phyloP scores from a whole-genome alignment of 257 asterid genomes.

The Solanum pinnatisectum region DNA sequence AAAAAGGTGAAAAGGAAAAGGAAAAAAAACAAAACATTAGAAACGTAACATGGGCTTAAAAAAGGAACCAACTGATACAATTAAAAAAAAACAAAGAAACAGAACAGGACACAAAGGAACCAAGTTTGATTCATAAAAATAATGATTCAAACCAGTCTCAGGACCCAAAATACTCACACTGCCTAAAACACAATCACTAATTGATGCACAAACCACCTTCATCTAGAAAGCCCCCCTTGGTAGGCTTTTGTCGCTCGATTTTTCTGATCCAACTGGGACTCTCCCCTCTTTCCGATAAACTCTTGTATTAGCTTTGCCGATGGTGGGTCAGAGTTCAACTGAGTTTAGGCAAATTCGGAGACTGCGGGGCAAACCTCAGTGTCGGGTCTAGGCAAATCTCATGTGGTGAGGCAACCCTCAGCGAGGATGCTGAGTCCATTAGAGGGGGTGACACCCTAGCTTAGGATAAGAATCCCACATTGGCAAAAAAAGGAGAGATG shows the following conservation, averaged over 20 bases:
- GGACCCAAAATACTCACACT: not conserved
- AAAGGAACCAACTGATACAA: not conserved
- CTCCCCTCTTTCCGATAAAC: not conserved
- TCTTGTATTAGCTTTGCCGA: no score
- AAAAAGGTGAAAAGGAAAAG: not conserved
- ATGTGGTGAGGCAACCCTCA: not conserved
- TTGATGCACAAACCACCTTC: not conserved
- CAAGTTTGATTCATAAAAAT: not conserved
- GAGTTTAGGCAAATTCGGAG: not conserved
- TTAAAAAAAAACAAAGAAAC: not conserved
- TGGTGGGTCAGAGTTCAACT: not conserved
- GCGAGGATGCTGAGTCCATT: not conserved
- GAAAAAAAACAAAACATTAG: not conserved
- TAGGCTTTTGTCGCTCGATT: not conserved
- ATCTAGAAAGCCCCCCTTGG: not conserved
- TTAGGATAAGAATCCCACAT: not conserved
- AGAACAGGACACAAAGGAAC: not conserved
- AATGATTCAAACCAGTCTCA: not conserved
- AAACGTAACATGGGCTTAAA: not conserved
- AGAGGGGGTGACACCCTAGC: not conserved
- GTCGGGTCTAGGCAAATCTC: not conserved
- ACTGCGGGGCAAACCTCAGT: not conserved
- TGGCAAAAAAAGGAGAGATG: not conserved
- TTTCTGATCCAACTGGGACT: not conserved
- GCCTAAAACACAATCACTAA: not conserved